These are phyloP conservation scores for Myriosclerotinia scirpicola DNA, from an alignment of 2,329 filamentous ascomycete species.

Conservation along the genomic window DNA sequence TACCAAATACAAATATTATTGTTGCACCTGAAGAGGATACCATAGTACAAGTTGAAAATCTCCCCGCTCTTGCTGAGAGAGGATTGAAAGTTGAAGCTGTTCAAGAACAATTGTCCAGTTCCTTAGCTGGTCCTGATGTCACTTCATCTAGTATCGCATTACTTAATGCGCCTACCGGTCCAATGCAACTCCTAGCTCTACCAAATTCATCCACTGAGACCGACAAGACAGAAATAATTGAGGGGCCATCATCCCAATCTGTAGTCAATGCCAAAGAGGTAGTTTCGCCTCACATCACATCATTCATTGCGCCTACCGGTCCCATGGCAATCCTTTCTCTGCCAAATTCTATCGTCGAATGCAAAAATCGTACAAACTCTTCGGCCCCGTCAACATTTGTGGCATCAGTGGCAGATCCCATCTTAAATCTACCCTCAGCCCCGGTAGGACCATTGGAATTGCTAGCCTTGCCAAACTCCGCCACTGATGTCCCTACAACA, in stretches of 20 bases:
- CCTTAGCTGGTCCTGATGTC: background rate
- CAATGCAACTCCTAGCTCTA: conserved; percentile 50
- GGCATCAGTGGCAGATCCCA: background rate
- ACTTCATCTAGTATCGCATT: background rate
- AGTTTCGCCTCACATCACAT: conserved; percentile 38
- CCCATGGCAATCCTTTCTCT: conserved; percentile 50
- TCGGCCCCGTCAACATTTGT: no score
- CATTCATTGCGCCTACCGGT: conserved; percentile 29
- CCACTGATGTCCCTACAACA: background rate
- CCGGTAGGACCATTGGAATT: conserved; percentile 44
- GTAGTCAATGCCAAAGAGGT: background rate
- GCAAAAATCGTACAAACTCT: background rate
- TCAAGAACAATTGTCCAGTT: background rate
- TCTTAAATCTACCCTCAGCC: background rate
- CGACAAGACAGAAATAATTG: background rate
- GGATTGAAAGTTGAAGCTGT: background rate
- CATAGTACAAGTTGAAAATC: background rate
- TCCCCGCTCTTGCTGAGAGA: background rate
- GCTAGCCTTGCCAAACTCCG: conserved; percentile 53
- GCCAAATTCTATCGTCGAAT: conserved; percentile 46
- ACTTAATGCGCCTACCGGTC: conserved; percentile 30
- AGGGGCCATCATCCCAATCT: background rate
- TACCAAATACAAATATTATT: background rate
- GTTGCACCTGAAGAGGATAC: background rate
- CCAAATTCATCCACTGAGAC: conserved; percentile 46